phyloP scores from a whole-genome alignment of 1,284 basidiomycete genomes.

The Boletus sp. region DNA sequence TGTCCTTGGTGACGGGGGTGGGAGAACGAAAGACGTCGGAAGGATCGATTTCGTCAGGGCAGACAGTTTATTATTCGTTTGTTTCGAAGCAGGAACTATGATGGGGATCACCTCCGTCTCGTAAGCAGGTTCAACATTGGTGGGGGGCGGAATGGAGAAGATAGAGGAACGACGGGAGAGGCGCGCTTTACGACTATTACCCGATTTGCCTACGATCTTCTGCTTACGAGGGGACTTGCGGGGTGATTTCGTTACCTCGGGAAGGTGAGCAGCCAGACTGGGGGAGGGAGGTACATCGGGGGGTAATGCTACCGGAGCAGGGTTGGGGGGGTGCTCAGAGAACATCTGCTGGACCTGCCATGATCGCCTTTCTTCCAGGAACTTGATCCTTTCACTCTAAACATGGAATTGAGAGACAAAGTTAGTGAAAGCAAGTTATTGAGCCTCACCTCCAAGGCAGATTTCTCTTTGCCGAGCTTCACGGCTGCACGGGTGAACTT shows the following conservation, averaged over 20 bases:
- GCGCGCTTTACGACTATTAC: slow-evolving; percentile 42
- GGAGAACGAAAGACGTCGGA: slow-evolving; percentile 64
- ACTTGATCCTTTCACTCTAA: slow-evolving; percentile 58
- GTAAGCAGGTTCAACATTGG: slow-evolving; percentile 48
- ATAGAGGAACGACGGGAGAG: slow-evolving; percentile 43
- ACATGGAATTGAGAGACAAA: slow-evolving; percentile 7
- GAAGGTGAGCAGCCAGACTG: slow-evolving; percentile 19
- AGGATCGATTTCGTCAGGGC: slow-evolving; percentile 38
- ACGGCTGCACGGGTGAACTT: slow-evolving; percentile 64
- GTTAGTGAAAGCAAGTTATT: background rate
- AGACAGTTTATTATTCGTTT: slow-evolving; percentile 21
- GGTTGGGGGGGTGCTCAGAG: slow-evolving; percentile 51
- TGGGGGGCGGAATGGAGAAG: slow-evolving; percentile 32
- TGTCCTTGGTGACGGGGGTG: slow-evolving; percentile 65
- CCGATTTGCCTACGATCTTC: slow-evolving; percentile 38
- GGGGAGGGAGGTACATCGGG: slow-evolving; percentile 14
- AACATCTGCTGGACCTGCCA: slow-evolving; percentile 64
- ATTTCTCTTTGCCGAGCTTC: slow-evolving; percentile 61
- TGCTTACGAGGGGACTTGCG: slow-evolving; percentile 40
- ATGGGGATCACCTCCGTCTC: slow-evolving; percentile 65
- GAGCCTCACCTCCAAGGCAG: slow-evolving; percentile 57
- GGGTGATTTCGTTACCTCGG: slow-evolving; percentile 34
- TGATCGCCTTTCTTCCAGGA: slow-evolving; percentile 63
- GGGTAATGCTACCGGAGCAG: slow-evolving; percentile 20
- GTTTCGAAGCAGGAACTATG: slow-evolving; percentile 29